Percentiles rank a stretch among this genome's conserved stretches.
These are phyloP conservation scores for Marsdenia floribunda DNA, from an alignment of 257 asterid genomes.

Conservation along the genomic window DNA sequence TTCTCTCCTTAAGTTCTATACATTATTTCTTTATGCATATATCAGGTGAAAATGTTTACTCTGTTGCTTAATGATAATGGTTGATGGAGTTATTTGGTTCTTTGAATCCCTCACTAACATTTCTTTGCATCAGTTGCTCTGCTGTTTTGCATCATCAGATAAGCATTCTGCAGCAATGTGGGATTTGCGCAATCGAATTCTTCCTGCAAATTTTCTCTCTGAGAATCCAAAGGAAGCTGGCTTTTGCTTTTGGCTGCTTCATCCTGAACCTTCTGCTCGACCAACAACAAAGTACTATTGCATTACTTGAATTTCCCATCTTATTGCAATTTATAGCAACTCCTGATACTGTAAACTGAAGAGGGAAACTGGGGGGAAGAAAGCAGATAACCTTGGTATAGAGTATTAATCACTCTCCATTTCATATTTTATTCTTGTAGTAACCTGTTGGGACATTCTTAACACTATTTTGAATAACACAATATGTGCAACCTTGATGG, in stretches of 20 bases:
- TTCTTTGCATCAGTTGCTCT: conserved; percentile 59
- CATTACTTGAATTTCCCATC: background rate
- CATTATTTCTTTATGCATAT: background rate
- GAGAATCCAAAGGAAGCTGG: conserved; percentile 90
- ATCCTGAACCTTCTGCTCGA: conserved; percentile 81
- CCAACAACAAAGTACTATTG: conserved; percentile 59
- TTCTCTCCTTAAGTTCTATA: background rate
- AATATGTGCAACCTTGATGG: background rate
- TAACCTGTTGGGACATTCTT: background rate
- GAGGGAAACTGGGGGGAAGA: background rate
- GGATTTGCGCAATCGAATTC: conserved; percentile 70
- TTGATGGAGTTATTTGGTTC: background rate
- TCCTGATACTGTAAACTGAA: background rate
- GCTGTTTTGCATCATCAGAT: conserved; percentile 59
- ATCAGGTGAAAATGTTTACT: background rate
- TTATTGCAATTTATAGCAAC: background rate
- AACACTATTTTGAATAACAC: background rate
- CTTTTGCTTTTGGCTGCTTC: conserved; percentile 90
- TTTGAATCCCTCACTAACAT: conserved; percentile 4
- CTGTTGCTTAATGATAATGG: background rate
- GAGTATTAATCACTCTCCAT: background rate
- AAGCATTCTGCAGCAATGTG: conserved; percentile 73
- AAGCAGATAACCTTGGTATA: background rate
- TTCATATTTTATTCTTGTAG: background rate
- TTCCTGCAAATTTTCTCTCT: conserved; percentile 73